A percentile compares a stretch with the other conserved stretches of the same genome.
These are phyloP conservation scores for Coccomyxa sp. DNA, from an alignment of 139 green algal species.

Conservation along the genomic window DNA sequence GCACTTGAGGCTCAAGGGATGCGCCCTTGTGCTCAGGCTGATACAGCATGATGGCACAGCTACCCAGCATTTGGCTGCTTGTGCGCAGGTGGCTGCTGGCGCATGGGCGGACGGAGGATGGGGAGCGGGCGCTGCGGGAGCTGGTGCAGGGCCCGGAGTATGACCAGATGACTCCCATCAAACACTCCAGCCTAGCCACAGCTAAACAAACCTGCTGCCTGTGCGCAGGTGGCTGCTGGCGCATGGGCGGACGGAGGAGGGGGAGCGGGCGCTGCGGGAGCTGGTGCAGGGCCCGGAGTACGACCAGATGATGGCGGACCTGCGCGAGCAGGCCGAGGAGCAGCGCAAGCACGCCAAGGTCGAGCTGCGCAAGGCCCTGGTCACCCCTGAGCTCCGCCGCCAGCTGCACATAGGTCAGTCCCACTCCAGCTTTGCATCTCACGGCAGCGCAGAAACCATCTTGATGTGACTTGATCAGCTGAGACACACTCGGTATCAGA, in stretches of 20 bases:
- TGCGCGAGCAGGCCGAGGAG: neutral
- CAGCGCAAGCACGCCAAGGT: neutral
- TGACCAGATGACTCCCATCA: neutral
- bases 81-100: constrained; percentile 18
- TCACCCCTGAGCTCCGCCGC: neutral
- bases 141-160: neutral
- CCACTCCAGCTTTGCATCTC: neutral
- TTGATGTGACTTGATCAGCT: too few relatives aligned
- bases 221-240: constrained; percentile 18
- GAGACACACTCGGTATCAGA: too few relatives aligned
- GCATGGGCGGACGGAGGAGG: constrained; percentile 2
- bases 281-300: neutral
- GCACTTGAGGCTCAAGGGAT: too few relatives aligned
- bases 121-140: neutral
- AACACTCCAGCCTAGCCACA: too few relatives aligned
- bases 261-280: neutral
- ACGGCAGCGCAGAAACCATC: too few relatives aligned
- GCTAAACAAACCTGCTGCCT: too few relatives aligned
- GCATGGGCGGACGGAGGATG: constrained; percentile 1
- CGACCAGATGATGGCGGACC: neutral
- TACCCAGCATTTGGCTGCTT: too few relatives aligned
- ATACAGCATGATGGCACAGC: too few relatives aligned
- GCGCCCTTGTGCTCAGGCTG: too few relatives aligned
- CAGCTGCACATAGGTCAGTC: constrained; percentile 13
- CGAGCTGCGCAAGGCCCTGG: constrained; percentile 3